Conservation (phyloP, 305 asterid genomes). For the Solanum chacoense region DNA sequence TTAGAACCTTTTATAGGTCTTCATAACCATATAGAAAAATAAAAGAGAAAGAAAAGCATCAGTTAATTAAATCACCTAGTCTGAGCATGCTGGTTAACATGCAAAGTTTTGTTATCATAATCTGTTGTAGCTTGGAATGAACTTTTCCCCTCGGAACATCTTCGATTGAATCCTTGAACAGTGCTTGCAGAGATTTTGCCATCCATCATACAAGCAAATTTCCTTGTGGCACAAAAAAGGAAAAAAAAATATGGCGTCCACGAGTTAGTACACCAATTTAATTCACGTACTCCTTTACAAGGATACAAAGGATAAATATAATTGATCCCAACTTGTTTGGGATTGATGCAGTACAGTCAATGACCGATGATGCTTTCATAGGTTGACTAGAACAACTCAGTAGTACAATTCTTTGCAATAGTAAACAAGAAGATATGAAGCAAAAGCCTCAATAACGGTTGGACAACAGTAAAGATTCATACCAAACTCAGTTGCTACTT, state of each 20-base stretch:
- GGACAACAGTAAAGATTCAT: background rate
- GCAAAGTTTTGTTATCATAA: background rate
- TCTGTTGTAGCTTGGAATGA: background rate
- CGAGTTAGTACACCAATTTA: background rate
- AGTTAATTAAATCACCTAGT: background rate
- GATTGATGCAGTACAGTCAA: background rate
- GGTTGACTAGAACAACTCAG: background rate
- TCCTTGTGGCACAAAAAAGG: background rate
- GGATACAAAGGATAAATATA: background rate
- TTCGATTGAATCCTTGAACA: background rate
- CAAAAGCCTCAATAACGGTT: background rate
- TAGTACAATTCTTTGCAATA: background rate
- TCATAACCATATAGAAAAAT: background rate
- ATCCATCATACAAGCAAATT: background rate
- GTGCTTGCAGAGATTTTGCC: background rate
- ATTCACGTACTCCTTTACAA: background rate
- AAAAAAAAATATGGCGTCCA: background rate
- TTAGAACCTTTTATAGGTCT: background rate
- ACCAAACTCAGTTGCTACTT: background rate
- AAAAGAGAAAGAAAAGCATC: background rate
- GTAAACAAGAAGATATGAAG: background rate
- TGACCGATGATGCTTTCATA: background rate
- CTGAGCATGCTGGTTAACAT: background rate
- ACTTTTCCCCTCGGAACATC: background rate
- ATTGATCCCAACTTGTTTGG: background rate